phyloP scores from a whole-genome alignment of 306 rosid species.

The Casuarina cunninghamiana region DNA sequence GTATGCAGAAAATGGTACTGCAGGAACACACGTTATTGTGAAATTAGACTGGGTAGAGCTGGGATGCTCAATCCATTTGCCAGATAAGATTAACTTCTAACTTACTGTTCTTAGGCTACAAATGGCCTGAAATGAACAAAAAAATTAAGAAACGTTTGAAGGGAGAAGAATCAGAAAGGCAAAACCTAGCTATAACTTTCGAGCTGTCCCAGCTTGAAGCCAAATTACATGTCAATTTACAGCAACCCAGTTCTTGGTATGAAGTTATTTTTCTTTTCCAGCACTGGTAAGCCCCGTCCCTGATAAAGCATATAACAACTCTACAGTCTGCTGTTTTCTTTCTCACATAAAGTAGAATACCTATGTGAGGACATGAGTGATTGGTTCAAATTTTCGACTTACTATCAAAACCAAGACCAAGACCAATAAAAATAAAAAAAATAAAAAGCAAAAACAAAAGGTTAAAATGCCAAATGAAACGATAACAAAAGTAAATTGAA shows the following conservation, averaged over 20 bases:
- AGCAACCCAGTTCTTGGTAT: background rate
- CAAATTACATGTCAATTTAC: background rate
- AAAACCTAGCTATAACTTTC: background rate
- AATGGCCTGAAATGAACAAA: background rate
- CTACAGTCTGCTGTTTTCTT: background rate
- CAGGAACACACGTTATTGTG: background rate
- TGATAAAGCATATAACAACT: background rate
- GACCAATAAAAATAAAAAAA: no score
- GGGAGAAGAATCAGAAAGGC: background rate
- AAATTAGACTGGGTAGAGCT: no score
- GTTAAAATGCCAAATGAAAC: no score
- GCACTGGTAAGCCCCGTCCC: background rate
- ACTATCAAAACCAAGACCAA: no score
- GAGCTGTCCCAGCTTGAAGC: background rate
- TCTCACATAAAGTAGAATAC: background rate
- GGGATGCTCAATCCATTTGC: no score
- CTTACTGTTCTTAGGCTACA: background rate
- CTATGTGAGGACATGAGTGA: background rate
- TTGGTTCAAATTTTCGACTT: background rate
- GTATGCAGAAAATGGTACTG: background rate
- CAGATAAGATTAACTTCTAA: background rate
- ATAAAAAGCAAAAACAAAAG: no score
- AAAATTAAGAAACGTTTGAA: no score
- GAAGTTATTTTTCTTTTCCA: background rate
- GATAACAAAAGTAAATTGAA: no score